Evolutionary conservation across 257 asterid genomes (phyloP).

Genomic region (Fraxinus cuspidata): DNA sequence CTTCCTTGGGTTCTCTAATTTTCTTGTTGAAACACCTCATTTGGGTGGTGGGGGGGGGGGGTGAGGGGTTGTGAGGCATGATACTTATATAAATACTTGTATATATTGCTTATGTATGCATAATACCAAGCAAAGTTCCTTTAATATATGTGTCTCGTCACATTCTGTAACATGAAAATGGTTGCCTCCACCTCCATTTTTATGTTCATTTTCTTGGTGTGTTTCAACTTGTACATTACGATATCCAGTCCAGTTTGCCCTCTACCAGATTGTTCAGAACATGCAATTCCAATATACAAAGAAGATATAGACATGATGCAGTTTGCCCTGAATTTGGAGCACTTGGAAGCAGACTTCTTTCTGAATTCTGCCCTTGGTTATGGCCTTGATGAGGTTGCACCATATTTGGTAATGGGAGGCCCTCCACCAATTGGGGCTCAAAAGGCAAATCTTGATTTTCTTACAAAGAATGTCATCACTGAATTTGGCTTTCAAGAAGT

Average conservation of each 20-base stretch:
- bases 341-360: slow-evolving; percentile 46
- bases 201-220: background rate
- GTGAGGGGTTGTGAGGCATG: background rate
- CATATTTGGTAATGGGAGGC: slow-evolving; percentile 39
- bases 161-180: background rate
- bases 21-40: too few relatives aligned
- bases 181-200: background rate
- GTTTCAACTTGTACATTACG: background rate
- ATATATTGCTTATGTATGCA: background rate
- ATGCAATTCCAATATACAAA: slow-evolving; percentile 19
- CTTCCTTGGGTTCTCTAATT: too few relatives aligned
- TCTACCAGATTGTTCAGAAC: background rate
- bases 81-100: background rate
- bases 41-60: background rate
- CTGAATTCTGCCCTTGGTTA: slow-evolving; percentile 38
- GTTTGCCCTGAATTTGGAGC: slow-evolving; percentile 49
- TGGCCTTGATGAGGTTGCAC: slow-evolving; percentile 45
- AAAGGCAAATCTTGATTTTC: slow-evolving; percentile 47
- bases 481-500: slow-evolving; percentile 50
- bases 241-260: slow-evolving; percentile 20
- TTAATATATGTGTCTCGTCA: background rate
- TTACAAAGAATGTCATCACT: slow-evolving; percentile 7
- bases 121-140: background rate
- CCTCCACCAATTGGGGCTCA: slow-evolving; percentile 49
- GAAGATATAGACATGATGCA: slow-evolving; percentile 39